phyloP scores from a whole-genome alignment of 257 asterid genomes.

The Osmanthus fragrans region DNA sequence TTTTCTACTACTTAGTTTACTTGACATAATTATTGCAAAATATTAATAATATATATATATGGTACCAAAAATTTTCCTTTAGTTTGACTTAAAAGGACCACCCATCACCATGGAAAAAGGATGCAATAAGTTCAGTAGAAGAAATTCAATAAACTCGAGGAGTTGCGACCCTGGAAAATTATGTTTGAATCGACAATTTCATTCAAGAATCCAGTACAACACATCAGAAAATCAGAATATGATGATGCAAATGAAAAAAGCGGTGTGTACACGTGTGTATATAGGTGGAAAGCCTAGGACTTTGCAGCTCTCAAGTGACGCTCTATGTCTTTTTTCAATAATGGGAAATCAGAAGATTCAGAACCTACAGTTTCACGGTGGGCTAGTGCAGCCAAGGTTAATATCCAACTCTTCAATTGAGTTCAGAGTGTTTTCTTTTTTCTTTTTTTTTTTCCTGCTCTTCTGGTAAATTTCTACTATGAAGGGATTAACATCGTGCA shows the following conservation, averaged over 20 bases:
- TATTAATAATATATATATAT: too few relatives aligned
- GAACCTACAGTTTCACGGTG: slow-evolving; percentile 56
- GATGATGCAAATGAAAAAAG: neutral
- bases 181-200: slow-evolving; percentile 12
- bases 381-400: slow-evolving; percentile 58
- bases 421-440: too few relatives aligned
- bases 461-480: neutral
- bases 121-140: slow-evolving; percentile 17
- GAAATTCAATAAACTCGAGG: slow-evolving; percentile 26
- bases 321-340: too few relatives aligned
- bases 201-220: slow-evolving; percentile 20
- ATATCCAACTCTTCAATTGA: neutral
- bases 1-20: too few relatives aligned
- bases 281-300: too few relatives aligned
- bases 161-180: slow-evolving; percentile 10
- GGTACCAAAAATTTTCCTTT: too few relatives aligned
- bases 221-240: neutral
- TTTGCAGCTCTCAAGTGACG: too few relatives aligned
- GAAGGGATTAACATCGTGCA: neutral
- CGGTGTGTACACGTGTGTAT: too few relatives aligned
- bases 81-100: slow-evolving; percentile 29
- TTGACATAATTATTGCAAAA: too few relatives aligned
- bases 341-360: too few relatives aligned
- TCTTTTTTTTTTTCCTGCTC: neutral
- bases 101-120: slow-evolving; percentile 8